Conservation (phyloP, 2,329 filamentous ascomycete genomes). For the Arthrobotrys conoides region DNA sequence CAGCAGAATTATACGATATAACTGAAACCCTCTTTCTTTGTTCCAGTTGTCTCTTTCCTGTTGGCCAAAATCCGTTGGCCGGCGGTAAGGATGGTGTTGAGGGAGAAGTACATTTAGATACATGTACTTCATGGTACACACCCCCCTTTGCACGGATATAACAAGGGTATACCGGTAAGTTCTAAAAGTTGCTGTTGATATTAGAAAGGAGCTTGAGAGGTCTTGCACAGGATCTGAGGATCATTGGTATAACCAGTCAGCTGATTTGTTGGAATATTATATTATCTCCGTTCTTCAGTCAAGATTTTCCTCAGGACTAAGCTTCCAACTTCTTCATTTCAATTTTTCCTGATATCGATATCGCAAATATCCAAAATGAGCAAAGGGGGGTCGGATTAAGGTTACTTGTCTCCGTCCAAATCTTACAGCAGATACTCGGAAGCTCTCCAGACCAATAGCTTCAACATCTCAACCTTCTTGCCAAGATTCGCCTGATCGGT, state of each 20-base stretch:
- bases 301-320: neutral
- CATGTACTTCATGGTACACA: constrained; percentile 16
- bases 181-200: constrained; percentile 1
- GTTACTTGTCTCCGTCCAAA: constrained; percentile 36
- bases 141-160: neutral
- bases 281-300: constrained; percentile 4
- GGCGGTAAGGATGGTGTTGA: neutral
- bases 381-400: constrained; percentile 28
- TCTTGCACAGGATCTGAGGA: neutral
- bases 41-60: neutral
- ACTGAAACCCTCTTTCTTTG: constrained; percentile 8
- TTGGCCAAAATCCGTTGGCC: constrained; percentile 12
- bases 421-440: constrained; percentile 16
- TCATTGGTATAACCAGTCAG: constrained; percentile 8
- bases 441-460: constrained; percentile 31
- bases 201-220: constrained; percentile 7
- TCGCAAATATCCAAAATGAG: constrained; percentile 4
- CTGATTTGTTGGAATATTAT: constrained; percentile 18
- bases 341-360: neutral
- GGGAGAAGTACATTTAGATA: neutral
- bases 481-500: constrained; percentile 40
- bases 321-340: neutral
- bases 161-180: neutral
- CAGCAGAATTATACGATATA: neutral
- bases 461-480: constrained; percentile 27